Conservation (phyloP, 1,139 yeast genomes). For the Pichia sp. region DNA sequence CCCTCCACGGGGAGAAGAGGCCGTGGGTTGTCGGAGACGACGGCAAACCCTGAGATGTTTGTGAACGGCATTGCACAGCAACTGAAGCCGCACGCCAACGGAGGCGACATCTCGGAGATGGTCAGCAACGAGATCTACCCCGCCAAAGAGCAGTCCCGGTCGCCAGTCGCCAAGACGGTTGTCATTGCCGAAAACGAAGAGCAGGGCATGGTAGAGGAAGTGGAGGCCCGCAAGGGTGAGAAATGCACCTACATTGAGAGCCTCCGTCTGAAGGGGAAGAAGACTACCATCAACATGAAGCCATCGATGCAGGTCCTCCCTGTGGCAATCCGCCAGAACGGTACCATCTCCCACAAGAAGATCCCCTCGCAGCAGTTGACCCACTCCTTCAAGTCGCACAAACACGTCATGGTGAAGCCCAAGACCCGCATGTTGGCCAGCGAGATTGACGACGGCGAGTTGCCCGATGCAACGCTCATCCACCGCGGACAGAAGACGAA, state of each 20-base stretch:
- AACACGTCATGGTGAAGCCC: conserved; percentile 59
- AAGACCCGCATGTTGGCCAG: conserved; percentile 72
- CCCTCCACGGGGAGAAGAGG: conserved; percentile 35
- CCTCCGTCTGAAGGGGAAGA: conserved; percentile 13
- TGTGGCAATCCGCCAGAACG: conserved; percentile 20
- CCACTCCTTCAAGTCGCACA: conserved; percentile 4
- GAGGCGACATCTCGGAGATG: too few relatives aligned
- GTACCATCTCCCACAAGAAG: conserved; percentile 23
- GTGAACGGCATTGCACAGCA: conserved; percentile 34
- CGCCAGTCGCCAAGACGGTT: not conserved
- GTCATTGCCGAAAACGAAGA: not conserved
- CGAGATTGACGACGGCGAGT: conserved; percentile 68
- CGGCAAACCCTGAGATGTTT: conserved; percentile 32
- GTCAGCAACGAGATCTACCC: not conserved
- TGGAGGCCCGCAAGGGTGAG: conserved; percentile 16
- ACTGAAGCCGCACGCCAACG: not conserved
- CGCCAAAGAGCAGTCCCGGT: not conserved
- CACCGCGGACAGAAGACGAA: conserved; percentile 28
- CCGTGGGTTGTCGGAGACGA: conserved; percentile 33
- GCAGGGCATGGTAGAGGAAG: not conserved
- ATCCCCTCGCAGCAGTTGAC: conserved; percentile 27
- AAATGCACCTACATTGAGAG: conserved; percentile 20
- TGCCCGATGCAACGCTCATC: conserved; percentile 32
- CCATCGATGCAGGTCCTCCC: conserved; percentile 19
- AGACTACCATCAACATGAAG: conserved; percentile 7